Evolutionary conservation across 495 filamentous ascomycete genomes (phyloP).

Genomic region (Hypoxylon lienhwacheense): DNA sequence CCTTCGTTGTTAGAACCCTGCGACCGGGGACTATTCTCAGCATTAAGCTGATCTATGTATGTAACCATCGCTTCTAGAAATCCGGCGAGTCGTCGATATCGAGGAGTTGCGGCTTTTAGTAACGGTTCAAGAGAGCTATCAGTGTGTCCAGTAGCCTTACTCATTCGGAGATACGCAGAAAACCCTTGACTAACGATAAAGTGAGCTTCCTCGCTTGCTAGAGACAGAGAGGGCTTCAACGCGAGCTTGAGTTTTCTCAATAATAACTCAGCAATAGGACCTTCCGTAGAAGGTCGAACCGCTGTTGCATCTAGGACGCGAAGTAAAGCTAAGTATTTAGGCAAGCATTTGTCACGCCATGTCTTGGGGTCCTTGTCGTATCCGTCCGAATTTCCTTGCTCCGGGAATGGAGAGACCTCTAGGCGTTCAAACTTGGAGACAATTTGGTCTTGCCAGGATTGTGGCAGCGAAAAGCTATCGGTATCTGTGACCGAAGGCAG

Average conservation of each 20-base stretch:
- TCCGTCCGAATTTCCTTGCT: constrained; percentile 46
- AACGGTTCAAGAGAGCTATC: constrained; percentile 58
- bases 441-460: constrained; percentile 70
- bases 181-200: constrained; percentile 61
- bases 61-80: constrained; percentile 68
- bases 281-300: constrained; percentile 58
- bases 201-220: constrained; percentile 58
- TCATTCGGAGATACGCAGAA: constrained; percentile 57
- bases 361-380: constrained; percentile 54
- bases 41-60: constrained; percentile 57
- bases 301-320: constrained; percentile 50
- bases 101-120: constrained; percentile 61
- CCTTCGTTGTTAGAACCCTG: constrained; percentile 45
- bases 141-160: constrained; percentile 48
- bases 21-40: constrained; percentile 38
- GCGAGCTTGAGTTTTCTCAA: constrained; percentile 60
- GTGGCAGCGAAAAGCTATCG: constrained; percentile 62
- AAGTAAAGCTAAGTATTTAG: constrained; percentile 58
- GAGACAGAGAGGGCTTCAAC: constrained; percentile 55
- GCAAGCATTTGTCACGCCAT: constrained; percentile 59
- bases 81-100: constrained; percentile 61
- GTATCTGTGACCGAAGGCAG: constrained; percentile 50
- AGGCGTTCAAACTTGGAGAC: constrained; percentile 62
- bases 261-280: constrained; percentile 57
- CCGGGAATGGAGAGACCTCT: constrained; percentile 58